phyloP scores from a whole-genome alignment of 169 alveolate genomes.

The Blepharisma undulans region DNA sequence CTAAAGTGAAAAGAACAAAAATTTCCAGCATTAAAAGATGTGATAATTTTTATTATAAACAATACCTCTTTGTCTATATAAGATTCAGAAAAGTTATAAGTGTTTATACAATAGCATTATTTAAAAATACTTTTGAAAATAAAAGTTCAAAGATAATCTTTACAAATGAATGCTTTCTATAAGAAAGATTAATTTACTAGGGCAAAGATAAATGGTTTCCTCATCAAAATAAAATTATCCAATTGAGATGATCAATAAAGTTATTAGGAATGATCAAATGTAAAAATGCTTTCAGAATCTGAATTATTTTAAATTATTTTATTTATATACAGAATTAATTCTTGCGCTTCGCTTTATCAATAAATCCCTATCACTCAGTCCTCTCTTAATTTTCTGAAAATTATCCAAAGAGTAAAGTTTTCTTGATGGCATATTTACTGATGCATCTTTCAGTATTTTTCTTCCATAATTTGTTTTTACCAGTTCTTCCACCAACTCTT shows the following conservation, averaged over 20 bases:
- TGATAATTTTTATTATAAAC: too few species aligned
- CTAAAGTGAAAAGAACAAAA: background rate
- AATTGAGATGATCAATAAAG: background rate
- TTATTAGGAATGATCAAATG: background rate
- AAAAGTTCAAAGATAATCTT: too few species aligned
- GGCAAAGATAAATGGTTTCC: too few species aligned
- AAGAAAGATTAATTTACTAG: too few species aligned
- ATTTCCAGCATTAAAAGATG: background rate
- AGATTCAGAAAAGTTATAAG: background rate
- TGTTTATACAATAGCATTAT: background rate
- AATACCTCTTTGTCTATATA: background rate
- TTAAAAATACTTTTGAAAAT: too few species aligned
- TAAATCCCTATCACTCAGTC: background rate
- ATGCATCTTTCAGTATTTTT: background rate
- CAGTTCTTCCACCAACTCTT: background rate
- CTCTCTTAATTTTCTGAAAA: background rate
- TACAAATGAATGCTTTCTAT: too few species aligned
- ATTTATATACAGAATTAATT: background rate
- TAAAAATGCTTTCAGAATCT: too few species aligned
- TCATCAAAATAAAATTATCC: too few species aligned
- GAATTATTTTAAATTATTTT: too few species aligned
- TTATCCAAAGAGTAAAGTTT: background rate
- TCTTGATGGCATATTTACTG: background rate
- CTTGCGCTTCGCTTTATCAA: background rate
- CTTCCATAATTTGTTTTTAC: background rate